These are phyloP conservation scores for Flagelloscypha sp. DNA, from an alignment of 768 basidiomycete species.

Conservation along the genomic window DNA sequence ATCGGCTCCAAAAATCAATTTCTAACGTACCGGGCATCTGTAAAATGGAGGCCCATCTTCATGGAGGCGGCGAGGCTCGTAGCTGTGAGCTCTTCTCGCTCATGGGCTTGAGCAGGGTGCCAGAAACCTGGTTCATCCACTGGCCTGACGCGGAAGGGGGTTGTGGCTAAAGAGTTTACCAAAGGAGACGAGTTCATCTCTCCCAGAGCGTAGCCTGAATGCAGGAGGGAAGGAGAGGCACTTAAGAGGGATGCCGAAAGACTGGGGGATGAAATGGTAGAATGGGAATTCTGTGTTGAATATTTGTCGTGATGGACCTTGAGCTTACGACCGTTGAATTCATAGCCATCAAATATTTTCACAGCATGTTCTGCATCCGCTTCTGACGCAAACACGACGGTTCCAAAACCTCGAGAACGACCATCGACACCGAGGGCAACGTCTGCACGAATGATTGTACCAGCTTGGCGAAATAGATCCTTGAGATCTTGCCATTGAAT, in stretches of 20 bases:
- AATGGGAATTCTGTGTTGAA: too few species aligned
- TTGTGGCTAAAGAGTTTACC: too few species aligned
- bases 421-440: constrained; percentile 84
- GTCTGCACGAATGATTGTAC: constrained; percentile 84
- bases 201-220: constrained; percentile 12
- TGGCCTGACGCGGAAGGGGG: too few species aligned
- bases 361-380: constrained; percentile 80
- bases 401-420: constrained; percentile 87
- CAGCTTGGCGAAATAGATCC: constrained; percentile 88
- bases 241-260: constrained; percentile 13
- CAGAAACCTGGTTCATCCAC: too few species aligned
- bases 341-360: constrained; percentile 88
- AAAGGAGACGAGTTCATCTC: too few species aligned
- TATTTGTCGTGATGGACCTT: constrained; percentile 92
- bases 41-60: too few species aligned
- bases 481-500: constrained; percentile 98
- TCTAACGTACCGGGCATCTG: too few species aligned
- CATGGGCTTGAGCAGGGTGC: too few species aligned
- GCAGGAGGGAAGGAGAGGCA: constrained; percentile 11
- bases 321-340: constrained; percentile 78
- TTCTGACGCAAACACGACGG: constrained; percentile 78
- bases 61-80: too few species aligned
- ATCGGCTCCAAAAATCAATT: too few species aligned
- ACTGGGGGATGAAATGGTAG: constrained; percentile 29
- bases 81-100: too few species aligned